These are phyloP conservation scores for Talaromyces sp. DNA, from an alignment of 2,329 filamentous ascomycete species.

Conservation along the genomic window DNA sequence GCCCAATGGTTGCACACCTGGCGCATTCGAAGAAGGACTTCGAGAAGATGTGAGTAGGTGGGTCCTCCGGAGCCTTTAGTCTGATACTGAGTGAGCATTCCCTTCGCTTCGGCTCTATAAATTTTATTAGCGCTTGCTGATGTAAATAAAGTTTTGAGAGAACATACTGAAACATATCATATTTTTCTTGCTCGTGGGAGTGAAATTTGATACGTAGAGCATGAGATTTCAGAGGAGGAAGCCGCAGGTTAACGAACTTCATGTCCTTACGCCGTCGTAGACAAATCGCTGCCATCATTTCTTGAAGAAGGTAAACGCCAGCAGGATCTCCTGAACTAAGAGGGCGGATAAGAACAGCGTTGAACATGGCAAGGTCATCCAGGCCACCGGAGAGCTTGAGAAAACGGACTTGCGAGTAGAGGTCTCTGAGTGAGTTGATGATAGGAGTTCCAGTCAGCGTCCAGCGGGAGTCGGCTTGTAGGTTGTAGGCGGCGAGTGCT, in stretches of 20 bases:
- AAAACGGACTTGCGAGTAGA: constrained; percentile 76
- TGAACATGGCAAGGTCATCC: constrained; percentile 68
- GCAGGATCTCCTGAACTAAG: constrained; percentile 54
- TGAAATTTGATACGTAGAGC: constrained; percentile 70
- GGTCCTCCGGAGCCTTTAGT: constrained; percentile 33
- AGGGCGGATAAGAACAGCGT: constrained; percentile 64
- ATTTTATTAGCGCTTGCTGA: constrained; percentile 10
- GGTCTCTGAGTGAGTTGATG: constrained; percentile 74
- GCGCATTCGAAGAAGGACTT: constrained; percentile 74
- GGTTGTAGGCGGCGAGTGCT: constrained; percentile 60
- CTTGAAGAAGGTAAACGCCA: constrained; percentile 63
- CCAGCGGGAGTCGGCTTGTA: constrained; percentile 72
- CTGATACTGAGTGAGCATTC: constrained; percentile 60
- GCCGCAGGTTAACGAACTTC: constrained; percentile 74
- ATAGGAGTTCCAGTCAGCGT: constrained; percentile 76
- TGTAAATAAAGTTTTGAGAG: not conserved
- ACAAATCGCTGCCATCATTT: constrained; percentile 74
- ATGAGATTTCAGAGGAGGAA: constrained; percentile 73
- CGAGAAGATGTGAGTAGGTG: constrained; percentile 69
- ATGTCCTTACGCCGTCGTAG: constrained; percentile 82
- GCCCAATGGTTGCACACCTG: constrained; percentile 90
- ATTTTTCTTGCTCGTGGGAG: constrained; percentile 69
- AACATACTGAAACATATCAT: constrained; percentile 64
- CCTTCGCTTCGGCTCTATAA: constrained; percentile 64
- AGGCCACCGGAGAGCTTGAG: constrained; percentile 70